Evolutionary conservation across 495 filamentous ascomycete species (phyloP), one percentile per base, ranked within the genome.

Genomic region (Penicillium macrosclerotiorum): DNA sequence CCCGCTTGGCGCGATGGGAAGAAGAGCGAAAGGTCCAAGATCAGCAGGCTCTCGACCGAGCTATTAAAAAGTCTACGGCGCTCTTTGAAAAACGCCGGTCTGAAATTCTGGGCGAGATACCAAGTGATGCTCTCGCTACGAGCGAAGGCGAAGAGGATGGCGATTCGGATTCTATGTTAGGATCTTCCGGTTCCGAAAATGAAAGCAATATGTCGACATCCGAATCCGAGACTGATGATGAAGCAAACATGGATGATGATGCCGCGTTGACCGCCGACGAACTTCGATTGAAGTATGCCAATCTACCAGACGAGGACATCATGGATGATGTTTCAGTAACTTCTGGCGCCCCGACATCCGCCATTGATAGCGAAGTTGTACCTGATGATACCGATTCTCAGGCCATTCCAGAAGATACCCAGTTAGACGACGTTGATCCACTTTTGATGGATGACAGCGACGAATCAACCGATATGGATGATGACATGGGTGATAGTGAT

Each of bases 381-480:
- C 31, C 49, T 13, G 61, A 60, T 31, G 63, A 58, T 37, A 55
- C 49, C 4, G 65, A 65, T 25, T 62, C 59, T 2, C 32, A 53
- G 4, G 40, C 51, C 0, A 47, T 48, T 14, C 52, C 59, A n/a
- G 55, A 45, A 9, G 51, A 63, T 24, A 37, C 58, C n/a, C 60
- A 79, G 43, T 47, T 80, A 4, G 88, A 89, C 18, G 83, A 91
- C 45, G 79, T 86, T 35, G 84, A 86, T 56, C 73, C 78, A 17
- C 71, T 78, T 20, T 67, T 89, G 29, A 67, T 84, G 56, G 85
- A 88, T 46, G 85, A 87, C 44, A 87, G 80, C 30, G 89, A 93
- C 54, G 85, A 86, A 49, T 93, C 88, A 8, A 83, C 87, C 5
- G 88, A 92, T 47, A 95, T 96, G 91, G 84, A 90, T 53, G 85